phyloP scores from a whole-genome alignment of 495 filamentous ascomycete species.

The Ramalina intermedia region DNA sequence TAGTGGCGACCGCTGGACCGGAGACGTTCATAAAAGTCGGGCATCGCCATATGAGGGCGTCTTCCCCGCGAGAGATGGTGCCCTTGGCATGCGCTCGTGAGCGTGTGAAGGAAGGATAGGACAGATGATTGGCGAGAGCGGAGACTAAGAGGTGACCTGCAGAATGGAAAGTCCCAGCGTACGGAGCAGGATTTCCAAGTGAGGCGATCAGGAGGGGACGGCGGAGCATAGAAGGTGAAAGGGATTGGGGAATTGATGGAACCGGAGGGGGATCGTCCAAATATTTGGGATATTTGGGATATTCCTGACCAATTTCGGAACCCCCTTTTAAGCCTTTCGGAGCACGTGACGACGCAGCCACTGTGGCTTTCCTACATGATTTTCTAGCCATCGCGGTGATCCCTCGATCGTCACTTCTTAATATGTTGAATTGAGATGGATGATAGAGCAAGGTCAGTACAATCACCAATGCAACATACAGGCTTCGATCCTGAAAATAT shows the following conservation, averaged over 20 bases:
- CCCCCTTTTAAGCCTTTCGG: no score
- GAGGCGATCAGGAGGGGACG: conserved; percentile 52
- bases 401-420: no score
- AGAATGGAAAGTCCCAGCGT: conserved; percentile 62
- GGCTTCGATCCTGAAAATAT: no score
- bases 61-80: conserved; percentile 26
- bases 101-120: conserved; percentile 28
- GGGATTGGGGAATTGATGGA: neutral
- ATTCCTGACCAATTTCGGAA: no score
- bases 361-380: no score
- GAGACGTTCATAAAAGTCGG: conserved; percentile 65
- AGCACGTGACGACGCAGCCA: no score
- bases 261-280: no score
- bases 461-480: no score
- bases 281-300: no score
- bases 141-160: conserved; percentile 61
- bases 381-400: no score
- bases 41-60: conserved; percentile 54
- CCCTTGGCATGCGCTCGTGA: conserved; percentile 27
- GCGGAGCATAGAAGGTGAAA: conserved; percentile 13
- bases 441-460: no score
- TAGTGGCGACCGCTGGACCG: conserved; percentile 33
- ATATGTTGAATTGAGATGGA: no score
- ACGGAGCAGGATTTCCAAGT: conserved; percentile 52
- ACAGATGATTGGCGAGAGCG: conserved; percentile 33